Conservation (phyloP, 202 grass and related monocot species). For the Carex arenaria region DNA sequence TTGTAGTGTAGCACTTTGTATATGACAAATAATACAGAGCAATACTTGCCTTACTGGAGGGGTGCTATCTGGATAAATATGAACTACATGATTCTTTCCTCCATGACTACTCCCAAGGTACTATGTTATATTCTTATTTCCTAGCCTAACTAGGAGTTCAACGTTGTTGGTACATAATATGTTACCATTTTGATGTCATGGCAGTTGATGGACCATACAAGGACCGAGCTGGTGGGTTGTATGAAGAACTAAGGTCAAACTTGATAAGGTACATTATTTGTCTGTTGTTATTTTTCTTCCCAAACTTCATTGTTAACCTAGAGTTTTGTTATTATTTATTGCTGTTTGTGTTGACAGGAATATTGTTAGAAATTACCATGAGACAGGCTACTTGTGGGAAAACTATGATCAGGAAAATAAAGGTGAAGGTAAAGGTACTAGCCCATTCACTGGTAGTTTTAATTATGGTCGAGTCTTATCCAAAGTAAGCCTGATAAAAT, state of each 20-base stretch:
- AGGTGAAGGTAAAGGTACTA: constrained; percentile 79
- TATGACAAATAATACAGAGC: constrained; percentile 91
- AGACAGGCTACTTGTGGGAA: constrained; percentile 91
- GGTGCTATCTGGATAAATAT: constrained; percentile 98
- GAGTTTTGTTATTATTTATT: no score
- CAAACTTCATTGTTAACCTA: neutral
- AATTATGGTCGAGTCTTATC: constrained; percentile 85
- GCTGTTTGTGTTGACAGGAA: constrained; percentile 39
- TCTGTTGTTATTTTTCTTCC: neutral
- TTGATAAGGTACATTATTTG: constrained; percentile 57
- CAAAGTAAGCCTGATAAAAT: no score
- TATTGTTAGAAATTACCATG: constrained; percentile 60
- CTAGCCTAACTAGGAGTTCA: no score
- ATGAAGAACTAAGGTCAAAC: constrained; percentile 73
- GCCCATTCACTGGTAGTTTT: constrained; percentile 84
- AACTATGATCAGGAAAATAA: constrained; percentile 84
- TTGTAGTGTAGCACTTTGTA: constrained; percentile 63
- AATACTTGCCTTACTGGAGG: constrained; percentile 92
- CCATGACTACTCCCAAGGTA: constrained; percentile 78
- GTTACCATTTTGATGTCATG: neutral
- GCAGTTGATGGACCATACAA: constrained; percentile 78
- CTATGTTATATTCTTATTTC: neutral
- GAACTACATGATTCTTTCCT: constrained; percentile 97
- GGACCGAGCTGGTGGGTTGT: constrained; percentile 41
- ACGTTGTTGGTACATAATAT: neutral